Evolutionary conservation across 176 grass and related monocot species (phyloP), one percentile per base, ranked within the genome.

Genomic region (Eleusine coracana): DNA sequence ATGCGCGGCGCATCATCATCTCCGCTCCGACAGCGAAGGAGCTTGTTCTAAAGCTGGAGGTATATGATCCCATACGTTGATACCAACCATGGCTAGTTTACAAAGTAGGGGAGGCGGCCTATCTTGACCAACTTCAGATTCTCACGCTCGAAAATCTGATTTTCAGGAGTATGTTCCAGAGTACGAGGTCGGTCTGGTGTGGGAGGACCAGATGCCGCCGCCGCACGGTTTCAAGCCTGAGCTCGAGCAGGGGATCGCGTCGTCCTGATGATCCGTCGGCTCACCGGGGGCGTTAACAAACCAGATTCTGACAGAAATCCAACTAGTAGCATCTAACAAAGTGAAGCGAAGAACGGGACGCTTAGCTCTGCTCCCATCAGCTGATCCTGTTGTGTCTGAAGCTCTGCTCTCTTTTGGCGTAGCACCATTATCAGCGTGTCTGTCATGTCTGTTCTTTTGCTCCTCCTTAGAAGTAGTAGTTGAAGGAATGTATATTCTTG

Each of bases 21-120:
- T 95, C 90, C 1, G 92, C 96, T 37, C 87, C 96, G 5, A 89
- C 88, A 0, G 92, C 90, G 0, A 95, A 93, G 86, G 96, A 98
- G 84, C 89, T 98, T 0, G 80, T 98, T 36, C 78, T 71, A 29
- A 95, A 91, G 83, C 72, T 98, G 7, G 96, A 98, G 96, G 96
- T 98, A 21, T 56, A 37, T 28, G 60, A 3, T 76, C 10, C 18
- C 28, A 25, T 2, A 7, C 29, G 65, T 29, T 4, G 28, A 18
- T 55, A 50, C 28, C 14, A 23, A 59, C 21, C 56, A 23, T 59
- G 21, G 3, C 14, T 77, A 20, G 52, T 46, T 28, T 5, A 11
- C 31, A 4, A 60, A 48, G 34, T 8, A n/a, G 50, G 5, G 46
- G 25, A 78, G 36, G 27, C 6, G 36, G 27, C 6, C 6, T 25